A percentile compares a stretch with the other conserved stretches of the same genome.
Evolutionary conservation across 495 filamentous ascomycete species (phyloP).

Genomic region (Penicillium parvum): DNA sequence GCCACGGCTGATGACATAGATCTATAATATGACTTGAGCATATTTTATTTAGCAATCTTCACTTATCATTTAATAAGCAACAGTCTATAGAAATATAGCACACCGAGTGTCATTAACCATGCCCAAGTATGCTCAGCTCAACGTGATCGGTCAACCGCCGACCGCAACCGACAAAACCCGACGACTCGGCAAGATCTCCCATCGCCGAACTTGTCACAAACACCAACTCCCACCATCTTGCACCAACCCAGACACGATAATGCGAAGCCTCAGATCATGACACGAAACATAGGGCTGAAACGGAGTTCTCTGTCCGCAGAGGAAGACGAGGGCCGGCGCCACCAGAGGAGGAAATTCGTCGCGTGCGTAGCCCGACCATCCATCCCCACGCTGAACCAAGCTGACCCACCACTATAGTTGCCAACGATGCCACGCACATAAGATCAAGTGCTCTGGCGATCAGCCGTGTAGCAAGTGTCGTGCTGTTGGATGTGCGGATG

Average conservation of each 20-base stretch:
- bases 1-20: constrained; percentile 3
- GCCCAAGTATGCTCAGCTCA: background rate
- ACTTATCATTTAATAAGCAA: no score
- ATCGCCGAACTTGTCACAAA: constrained; percentile 1
- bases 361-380: constrained; percentile 22
- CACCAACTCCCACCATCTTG: background rate
- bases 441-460: constrained; percentile 45
- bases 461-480: constrained; percentile 39
- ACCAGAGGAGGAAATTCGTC: constrained; percentile 35
- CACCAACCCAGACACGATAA: constrained; percentile 10
- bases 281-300: constrained; percentile 16
- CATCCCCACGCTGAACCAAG: background rate
- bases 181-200: constrained; percentile 13
- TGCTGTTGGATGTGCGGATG: constrained; percentile 32
- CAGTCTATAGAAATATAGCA: no score
- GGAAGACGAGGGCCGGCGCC: constrained; percentile 10
- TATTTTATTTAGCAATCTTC: background rate
- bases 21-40: background rate
- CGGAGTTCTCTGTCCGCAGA: constrained; percentile 8
- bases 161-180: background rate
- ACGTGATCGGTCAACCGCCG: background rate
- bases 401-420: constrained; percentile 26
- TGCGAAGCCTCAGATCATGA: constrained; percentile 13
- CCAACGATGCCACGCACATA: constrained; percentile 43
- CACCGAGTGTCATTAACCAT: no score